Conservation (phyloP, 83 land plant species). For the Diphasiastrum complanatum region DNA sequence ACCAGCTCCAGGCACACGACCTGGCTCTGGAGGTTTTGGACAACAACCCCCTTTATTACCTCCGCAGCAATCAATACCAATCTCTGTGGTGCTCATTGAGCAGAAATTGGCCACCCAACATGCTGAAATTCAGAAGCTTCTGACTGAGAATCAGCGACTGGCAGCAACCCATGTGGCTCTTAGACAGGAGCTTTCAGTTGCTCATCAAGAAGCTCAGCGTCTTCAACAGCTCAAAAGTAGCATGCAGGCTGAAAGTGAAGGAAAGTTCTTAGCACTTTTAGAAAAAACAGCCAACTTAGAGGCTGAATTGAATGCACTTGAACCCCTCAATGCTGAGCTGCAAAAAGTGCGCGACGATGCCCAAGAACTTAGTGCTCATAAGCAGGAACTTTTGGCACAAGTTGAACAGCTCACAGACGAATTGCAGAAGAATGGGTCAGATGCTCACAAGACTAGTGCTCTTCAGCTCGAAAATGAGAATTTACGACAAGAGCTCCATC, state of each 20-base stretch:
- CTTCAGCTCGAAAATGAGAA: too few relatives aligned
- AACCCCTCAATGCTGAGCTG: conserved; percentile 20
- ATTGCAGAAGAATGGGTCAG: too few relatives aligned
- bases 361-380: conserved; percentile 8
- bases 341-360: conserved; percentile 20
- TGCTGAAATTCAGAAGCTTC: conserved; percentile 18
- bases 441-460: too few relatives aligned
- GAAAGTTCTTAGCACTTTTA: conserved; percentile 10
- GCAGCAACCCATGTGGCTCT: conserved; percentile 25
- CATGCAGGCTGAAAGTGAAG: conserved; percentile 20
- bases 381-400: conserved; percentile 22
- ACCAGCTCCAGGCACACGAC: too few relatives aligned
- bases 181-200: conserved; percentile 20
- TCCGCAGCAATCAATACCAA: too few relatives aligned
- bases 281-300: conserved; percentile 26
- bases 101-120: conserved; percentile 21
- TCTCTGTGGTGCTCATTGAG: too few relatives aligned
- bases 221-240: conserved; percentile 9
- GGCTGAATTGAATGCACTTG: conserved; percentile 18
- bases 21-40: too few relatives aligned
- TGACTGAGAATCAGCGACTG: conserved; percentile 25
- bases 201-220: conserved; percentile 24
- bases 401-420: too few relatives aligned
- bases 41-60: too few relatives aligned
- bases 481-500: too few relatives aligned